Evolutionary conservation across 2,329 filamentous ascomycete genomes (phyloP).

Genomic region (Xylaria sp.): DNA sequence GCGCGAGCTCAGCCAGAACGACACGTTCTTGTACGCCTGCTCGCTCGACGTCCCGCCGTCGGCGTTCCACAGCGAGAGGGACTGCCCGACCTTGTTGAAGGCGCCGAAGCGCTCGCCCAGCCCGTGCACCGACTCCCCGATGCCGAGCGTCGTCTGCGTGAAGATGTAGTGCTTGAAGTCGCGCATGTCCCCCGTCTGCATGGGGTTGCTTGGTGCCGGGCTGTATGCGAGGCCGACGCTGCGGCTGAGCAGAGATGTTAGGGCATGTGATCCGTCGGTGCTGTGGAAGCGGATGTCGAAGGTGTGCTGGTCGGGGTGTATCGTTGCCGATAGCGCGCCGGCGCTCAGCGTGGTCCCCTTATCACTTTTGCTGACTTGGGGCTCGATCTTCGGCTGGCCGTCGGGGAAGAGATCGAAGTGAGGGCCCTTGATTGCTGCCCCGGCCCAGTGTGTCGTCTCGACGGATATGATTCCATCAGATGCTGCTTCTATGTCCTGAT

Average conservation of each 20-base stretch:
- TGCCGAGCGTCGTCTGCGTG: slow-evolving; percentile 64
- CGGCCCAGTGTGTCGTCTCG: slow-evolving; percentile 68
- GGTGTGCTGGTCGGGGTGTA: slow-evolving; percentile 59
- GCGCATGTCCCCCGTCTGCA: slow-evolving; percentile 64
- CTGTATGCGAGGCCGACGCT: slow-evolving; percentile 68
- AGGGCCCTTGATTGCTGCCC: slow-evolving; percentile 63
- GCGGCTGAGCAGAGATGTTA: slow-evolving; percentile 66
- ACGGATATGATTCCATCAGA: slow-evolving; percentile 70
- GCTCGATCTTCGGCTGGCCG: slow-evolving; percentile 57
- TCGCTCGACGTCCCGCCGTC: slow-evolving; percentile 75
- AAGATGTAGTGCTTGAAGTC: slow-evolving; percentile 67
- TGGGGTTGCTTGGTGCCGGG: slow-evolving; percentile 62
- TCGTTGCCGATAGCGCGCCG: slow-evolving; percentile 64
- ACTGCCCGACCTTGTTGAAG: slow-evolving; percentile 80
- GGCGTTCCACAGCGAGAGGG: slow-evolving; percentile 71
- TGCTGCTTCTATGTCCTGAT: slow-evolving; percentile 65
- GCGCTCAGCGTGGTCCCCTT: slow-evolving; percentile 62
- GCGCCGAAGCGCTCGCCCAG: slow-evolving; percentile 81
- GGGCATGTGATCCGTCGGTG: slow-evolving; percentile 58
- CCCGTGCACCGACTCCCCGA: slow-evolving; percentile 76
- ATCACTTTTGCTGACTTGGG: slow-evolving; percentile 55
- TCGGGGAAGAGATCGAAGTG: slow-evolving; percentile 68
- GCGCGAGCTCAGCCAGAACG: slow-evolving; percentile 76
- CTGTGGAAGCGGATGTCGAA: slow-evolving; percentile 69
- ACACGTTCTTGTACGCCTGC: slow-evolving; percentile 78